These are phyloP conservation scores for Penicillium sumatraense DNA, from an alignment of 2,329 filamentous ascomycete species.

Conservation along the genomic window DNA sequence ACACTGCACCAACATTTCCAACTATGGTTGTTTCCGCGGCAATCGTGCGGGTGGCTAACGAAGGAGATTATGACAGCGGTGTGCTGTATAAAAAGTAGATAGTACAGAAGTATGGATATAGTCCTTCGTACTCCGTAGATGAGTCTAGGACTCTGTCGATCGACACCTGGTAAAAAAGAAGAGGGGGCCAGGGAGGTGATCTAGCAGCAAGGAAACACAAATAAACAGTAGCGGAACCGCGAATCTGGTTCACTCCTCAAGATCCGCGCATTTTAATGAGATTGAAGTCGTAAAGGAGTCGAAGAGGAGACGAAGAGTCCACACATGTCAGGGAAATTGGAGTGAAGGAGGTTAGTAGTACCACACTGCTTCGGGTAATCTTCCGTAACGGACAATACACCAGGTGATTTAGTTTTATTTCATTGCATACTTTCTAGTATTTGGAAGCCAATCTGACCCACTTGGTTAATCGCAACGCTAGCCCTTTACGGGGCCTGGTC, in stretches of 20 bases:
- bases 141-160: not conserved
- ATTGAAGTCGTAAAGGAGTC: not conserved
- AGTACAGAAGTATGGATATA: not conserved
- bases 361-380: not conserved
- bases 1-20: not conserved
- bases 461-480: not conserved
- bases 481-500: not conserved
- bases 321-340: not conserved
- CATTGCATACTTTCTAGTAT: not conserved
- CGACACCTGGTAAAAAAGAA: not conserved
- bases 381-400: not conserved
- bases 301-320: not conserved
- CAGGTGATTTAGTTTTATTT: not conserved
- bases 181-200: not conserved
- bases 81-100: not conserved
- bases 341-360: not conserved
- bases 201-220: not conserved
- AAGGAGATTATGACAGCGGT: not conserved
- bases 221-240: not conserved
- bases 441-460: not conserved
- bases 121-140: no score
- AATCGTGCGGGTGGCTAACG: not conserved
- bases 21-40: not conserved
- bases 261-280: not conserved
- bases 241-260: not conserved